These are phyloP conservation scores for Gonium pectorale DNA, from an alignment of 139 green algal species.

Conservation along the genomic window DNA sequence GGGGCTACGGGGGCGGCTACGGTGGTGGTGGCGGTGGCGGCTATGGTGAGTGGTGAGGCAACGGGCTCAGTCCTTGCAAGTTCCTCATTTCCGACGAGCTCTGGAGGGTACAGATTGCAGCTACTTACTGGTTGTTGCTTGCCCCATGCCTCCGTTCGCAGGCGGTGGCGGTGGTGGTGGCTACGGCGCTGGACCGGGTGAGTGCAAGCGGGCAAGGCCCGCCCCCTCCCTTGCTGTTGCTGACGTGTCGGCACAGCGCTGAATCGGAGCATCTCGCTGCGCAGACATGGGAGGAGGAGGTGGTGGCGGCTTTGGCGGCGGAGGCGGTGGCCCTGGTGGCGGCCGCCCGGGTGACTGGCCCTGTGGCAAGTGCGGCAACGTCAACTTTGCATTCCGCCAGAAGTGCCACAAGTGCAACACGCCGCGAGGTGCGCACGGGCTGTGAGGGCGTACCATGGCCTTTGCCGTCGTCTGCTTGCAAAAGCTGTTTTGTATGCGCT, in stretches of 20 bases:
- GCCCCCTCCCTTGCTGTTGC: too few species aligned
- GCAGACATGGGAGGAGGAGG: slow-evolving; percentile 36
- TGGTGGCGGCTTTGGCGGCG: slow-evolving; percentile 42
- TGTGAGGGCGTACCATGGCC: background rate
- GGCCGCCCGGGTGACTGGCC: slow-evolving; percentile 74
- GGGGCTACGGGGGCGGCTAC: slow-evolving; percentile 32
- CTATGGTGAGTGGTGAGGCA: slow-evolving; percentile 1
- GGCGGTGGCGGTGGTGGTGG: background rate
- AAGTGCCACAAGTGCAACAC: slow-evolving; percentile 80
- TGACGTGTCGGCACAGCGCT: too few species aligned
- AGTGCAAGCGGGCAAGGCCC: too few species aligned
- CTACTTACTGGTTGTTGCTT: too few species aligned
- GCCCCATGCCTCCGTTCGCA: too few species aligned
- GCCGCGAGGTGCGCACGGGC: too few species aligned
- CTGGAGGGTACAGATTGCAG: too few species aligned
- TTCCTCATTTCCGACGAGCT: background rate
- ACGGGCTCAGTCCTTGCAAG: background rate
- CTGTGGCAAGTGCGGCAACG: slow-evolving; percentile 81
- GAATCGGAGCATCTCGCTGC: too few species aligned
- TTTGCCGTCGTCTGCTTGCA: too few species aligned
- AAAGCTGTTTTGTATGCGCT: too few species aligned
- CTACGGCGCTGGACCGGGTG: slow-evolving; percentile 31
- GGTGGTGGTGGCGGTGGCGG: slow-evolving; percentile 40
- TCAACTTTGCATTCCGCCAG: slow-evolving; percentile 75
- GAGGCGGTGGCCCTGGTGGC: slow-evolving; percentile 54